phyloP scores from a whole-genome alignment of 495 filamentous ascomycete genomes.

The Penicillium riverlandense region DNA sequence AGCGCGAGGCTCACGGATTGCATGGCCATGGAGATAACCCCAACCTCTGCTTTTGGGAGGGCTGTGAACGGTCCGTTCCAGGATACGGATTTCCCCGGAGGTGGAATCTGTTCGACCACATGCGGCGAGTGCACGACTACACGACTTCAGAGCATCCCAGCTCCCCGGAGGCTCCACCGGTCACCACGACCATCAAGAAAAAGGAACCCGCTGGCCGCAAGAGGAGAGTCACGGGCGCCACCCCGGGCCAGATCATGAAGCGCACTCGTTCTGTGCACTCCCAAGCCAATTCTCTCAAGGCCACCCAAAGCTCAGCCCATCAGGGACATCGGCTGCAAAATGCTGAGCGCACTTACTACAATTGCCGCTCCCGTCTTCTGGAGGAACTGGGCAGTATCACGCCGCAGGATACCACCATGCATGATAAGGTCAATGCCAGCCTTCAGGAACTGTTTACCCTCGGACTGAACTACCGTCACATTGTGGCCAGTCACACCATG shows the following conservation, averaged over 20 bases:
- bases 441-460: constrained; percentile 42
- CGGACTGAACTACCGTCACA: constrained; percentile 38
- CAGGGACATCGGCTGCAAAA: constrained; percentile 38
- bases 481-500: constrained; percentile 39
- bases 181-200: constrained; percentile 25
- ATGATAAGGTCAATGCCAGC: constrained; percentile 43
- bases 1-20: constrained; percentile 90
- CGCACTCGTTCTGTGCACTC: constrained; percentile 39
- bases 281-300: constrained; percentile 29
- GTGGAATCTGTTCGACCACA: constrained; percentile 93
- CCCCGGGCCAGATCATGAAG: constrained; percentile 38
- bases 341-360: constrained; percentile 38
- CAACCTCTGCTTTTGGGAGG: constrained; percentile 74
- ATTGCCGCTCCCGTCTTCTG: constrained; percentile 35
- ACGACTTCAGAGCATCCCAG: constrained; percentile 40
- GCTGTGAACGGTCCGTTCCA: constrained; percentile 70
- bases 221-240: constrained; percentile 30
- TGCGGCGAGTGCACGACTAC: constrained; percentile 88
- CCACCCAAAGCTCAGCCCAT: constrained; percentile 25
- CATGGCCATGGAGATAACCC: constrained; percentile 90
- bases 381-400: constrained; percentile 35
- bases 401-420: constrained; percentile 36
- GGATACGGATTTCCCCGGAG: constrained; percentile 86
- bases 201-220: constrained; percentile 37
- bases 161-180: constrained; percentile 37